A percentile compares a stretch with the other conserved stretches of the same genome.
Conservation (phyloP, 148 eudicot species). For the Chenopodium berlandieri region DNA sequence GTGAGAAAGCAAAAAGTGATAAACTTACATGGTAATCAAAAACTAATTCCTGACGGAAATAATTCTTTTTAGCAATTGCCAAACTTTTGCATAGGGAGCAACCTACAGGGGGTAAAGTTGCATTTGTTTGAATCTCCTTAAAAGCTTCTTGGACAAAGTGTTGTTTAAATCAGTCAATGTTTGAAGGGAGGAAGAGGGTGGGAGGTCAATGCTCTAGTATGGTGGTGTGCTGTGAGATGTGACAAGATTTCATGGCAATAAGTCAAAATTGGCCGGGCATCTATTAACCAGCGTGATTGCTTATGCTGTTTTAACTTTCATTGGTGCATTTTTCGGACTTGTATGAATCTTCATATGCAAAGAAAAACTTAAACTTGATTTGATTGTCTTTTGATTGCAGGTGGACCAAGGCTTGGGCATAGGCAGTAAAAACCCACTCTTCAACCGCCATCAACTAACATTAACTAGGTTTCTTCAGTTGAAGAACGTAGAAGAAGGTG, state of each 20-base stretch:
- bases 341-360: neutral
- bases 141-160: neutral
- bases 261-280: neutral
- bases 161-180: neutral
- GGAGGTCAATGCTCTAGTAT: neutral
- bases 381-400: slow-evolving; percentile 45
- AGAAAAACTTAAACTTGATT: neutral
- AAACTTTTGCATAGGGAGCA: neutral
- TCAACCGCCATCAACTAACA: slow-evolving; percentile 89
- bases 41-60: neutral
- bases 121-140: neutral
- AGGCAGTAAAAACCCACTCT: slow-evolving; percentile 84
- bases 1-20: neutral
- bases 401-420: slow-evolving; percentile 95
- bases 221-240: neutral
- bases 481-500: slow-evolving; percentile 87
- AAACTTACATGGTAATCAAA: neutral
- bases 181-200: neutral
- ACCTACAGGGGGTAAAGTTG: neutral
- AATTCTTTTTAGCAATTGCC: neutral
- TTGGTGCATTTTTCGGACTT: neutral
- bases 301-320: neutral
- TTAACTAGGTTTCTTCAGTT: slow-evolving; percentile 75
- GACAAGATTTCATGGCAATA: neutral
- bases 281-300: neutral